These are phyloP conservation scores for Rosa lucieae DNA, from an alignment of 306 rosid genomes.

Conservation along the genomic window DNA sequence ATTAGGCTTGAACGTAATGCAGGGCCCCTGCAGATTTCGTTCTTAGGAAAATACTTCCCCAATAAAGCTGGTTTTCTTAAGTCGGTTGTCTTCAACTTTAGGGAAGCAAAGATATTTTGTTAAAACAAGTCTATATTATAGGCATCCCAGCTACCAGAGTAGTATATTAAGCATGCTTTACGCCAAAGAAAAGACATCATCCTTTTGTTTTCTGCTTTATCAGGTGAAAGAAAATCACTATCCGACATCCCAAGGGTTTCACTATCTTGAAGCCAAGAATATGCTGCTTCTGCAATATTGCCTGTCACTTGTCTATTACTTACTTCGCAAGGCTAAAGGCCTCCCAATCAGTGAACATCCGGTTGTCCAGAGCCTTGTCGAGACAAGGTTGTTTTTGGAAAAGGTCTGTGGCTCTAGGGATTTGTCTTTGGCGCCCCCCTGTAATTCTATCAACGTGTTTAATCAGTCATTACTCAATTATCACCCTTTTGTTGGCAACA, in stretches of 20 bases:
- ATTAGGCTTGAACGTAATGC: background rate
- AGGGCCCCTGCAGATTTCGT: background rate
- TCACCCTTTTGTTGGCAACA: slow-evolving; percentile 31
- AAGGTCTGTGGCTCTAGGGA: slow-evolving; percentile 61
- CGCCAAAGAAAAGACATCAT: background rate
- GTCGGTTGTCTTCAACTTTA: background rate
- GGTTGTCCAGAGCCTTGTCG: slow-evolving; percentile 68
- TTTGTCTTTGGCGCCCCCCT: slow-evolving; percentile 14
- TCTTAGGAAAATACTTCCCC: background rate
- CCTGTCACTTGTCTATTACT: slow-evolving; percentile 79
- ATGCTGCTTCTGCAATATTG: slow-evolving; percentile 76
- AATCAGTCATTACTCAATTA: slow-evolving; percentile 15
- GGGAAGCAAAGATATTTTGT: background rate
- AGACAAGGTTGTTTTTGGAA: slow-evolving; percentile 77
- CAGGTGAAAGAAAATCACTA: slow-evolving; percentile 66
- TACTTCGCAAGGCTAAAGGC: slow-evolving; percentile 78
- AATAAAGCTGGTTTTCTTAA: no score
- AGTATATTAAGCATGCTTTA: background rate
- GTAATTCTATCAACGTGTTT: slow-evolving; percentile 1
- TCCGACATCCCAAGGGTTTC: slow-evolving; percentile 72
- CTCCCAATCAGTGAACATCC: slow-evolving; percentile 74
- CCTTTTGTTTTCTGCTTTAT: slow-evolving; percentile 12
- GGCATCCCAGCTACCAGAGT: background rate
- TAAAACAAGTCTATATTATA: background rate
- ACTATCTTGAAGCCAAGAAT: slow-evolving; percentile 89